Percentiles rank a stretch among this genome's conserved stretches.
phyloP scores from a whole-genome alignment of 1,284 basidiomycete species.

The Austroboletus niveus region DNA sequence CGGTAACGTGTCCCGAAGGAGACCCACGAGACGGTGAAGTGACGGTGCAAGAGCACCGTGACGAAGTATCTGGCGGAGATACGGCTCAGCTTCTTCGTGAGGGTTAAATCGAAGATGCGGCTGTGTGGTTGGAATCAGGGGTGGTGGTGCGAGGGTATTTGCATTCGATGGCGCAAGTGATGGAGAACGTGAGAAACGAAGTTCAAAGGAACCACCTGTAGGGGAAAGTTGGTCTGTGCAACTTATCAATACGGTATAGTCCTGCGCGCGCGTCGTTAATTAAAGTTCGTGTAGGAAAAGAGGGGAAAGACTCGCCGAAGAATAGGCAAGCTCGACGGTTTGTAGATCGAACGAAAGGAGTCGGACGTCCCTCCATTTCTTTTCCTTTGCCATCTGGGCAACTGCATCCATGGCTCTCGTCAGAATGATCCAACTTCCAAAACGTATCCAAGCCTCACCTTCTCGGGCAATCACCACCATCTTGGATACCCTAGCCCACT shows the following conservation, averaged over 20 bases:
- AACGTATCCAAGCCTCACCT: slow-evolving; percentile 42
- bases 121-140: slow-evolving; percentile 7
- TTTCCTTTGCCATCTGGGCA: slow-evolving; percentile 73
- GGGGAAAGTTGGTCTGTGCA: slow-evolving; percentile 69
- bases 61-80: slow-evolving; percentile 60
- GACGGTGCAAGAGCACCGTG: slow-evolving; percentile 63
- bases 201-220: slow-evolving; percentile 63
- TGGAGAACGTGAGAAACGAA: slow-evolving; percentile 61
- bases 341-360: slow-evolving; percentile 85
- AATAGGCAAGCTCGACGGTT: slow-evolving; percentile 85
- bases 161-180: slow-evolving; percentile 21
- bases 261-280: slow-evolving; percentile 36
- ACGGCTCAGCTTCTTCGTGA: slow-evolving; percentile 72
- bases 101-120: slow-evolving; percentile 48
- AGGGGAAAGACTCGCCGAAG: slow-evolving; percentile 40
- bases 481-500: slow-evolving; percentile 89
- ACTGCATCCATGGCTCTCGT: slow-evolving; percentile 44
- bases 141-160: slow-evolving; percentile 31
- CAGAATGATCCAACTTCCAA: slow-evolving; percentile 2
- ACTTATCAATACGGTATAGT: slow-evolving; percentile 71
- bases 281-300: background rate
- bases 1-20: slow-evolving; percentile 72
- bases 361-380: slow-evolving; percentile 68
- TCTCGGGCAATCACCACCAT: slow-evolving; percentile 91
- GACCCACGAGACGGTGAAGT: slow-evolving; percentile 58